Percentiles rank a stretch among this genome's conserved stretches.
phyloP scores from a whole-genome alignment of 2,329 filamentous ascomycete species.

The Colletotrichum sp. region DNA sequence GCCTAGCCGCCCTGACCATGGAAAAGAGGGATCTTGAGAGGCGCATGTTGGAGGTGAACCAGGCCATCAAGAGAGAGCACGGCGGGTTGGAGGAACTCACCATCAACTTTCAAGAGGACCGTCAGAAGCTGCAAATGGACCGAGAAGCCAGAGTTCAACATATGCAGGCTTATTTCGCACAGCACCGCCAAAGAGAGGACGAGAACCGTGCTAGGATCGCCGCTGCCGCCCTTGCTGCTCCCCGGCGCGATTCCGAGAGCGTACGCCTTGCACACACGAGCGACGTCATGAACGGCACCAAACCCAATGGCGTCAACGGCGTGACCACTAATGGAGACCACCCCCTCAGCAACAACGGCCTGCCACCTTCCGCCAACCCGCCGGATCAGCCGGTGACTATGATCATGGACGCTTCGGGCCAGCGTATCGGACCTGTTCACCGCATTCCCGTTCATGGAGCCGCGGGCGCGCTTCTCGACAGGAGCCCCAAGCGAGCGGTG shows the following conservation, averaged over 20 bases:
- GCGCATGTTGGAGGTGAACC: neutral
- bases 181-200: neutral
- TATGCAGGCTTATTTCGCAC: neutral
- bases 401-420: constrained; percentile 42
- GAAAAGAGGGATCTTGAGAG: constrained; percentile 12
- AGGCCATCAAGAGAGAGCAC: constrained; percentile 2
- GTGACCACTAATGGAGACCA: neutral
- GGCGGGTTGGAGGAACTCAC: neutral
- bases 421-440: constrained; percentile 40
- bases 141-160: neutral
- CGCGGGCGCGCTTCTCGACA: neutral
- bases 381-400: neutral
- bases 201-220: constrained; percentile 2
- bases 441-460: constrained; percentile 26
- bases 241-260: neutral
- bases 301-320: neutral
- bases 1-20: neutral
- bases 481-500: neutral
- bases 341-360: neutral
- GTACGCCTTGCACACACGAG: neutral
- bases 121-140: neutral
- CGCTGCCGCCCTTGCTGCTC: neutral
- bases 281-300: neutral
- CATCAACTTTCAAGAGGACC: neutral
- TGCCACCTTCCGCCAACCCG: neutral